Evolutionary conservation across 1,139 yeast genomes (phyloP).

Genomic region (Magnusiomyces fungicola): DNA sequence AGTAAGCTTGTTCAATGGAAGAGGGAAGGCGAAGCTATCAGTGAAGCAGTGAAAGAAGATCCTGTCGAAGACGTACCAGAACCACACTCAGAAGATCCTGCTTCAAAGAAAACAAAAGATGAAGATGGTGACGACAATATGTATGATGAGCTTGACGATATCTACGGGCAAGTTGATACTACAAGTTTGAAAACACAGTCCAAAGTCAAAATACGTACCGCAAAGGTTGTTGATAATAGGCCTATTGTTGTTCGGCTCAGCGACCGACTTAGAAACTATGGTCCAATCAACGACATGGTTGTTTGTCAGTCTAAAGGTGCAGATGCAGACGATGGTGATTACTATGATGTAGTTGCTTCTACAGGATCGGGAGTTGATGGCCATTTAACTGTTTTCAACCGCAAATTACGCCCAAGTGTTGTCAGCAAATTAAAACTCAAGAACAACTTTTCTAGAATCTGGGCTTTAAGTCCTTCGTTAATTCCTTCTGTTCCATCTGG

Average conservation of each 20-base stretch:
- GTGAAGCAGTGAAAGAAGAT: constrained; percentile 8
- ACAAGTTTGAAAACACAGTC: constrained; percentile 17
- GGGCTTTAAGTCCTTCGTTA: constrained; percentile 29
- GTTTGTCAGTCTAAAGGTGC: constrained; percentile 49
- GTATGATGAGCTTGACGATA: constrained; percentile 30
- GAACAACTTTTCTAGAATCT: constrained; percentile 19
- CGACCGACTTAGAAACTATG: constrained; percentile 58
- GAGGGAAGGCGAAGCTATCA: constrained; percentile 20
- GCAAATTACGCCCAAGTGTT: constrained; percentile 68
- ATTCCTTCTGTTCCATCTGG: constrained; percentile 6
- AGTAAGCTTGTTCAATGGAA: constrained; percentile 36
- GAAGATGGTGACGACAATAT: constrained; percentile 33
- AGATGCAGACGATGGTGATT: constrained; percentile 49
- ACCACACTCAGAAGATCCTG: constrained; percentile 15
- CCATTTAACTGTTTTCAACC: constrained; percentile 54
- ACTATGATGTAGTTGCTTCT: constrained; percentile 55
- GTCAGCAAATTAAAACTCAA: constrained; percentile 68
- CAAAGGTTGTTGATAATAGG: background rate
- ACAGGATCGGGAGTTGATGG: constrained; percentile 57
- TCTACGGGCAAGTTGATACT: constrained; percentile 36
- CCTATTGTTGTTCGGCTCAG: constrained; percentile 28
- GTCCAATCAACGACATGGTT: constrained; percentile 68
- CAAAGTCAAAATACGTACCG: background rate
- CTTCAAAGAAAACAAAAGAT: constrained; percentile 25
- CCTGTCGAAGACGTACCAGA: constrained; percentile 15